Evolutionary conservation across 2,329 filamentous ascomycete species (phyloP).

Genomic region (Hortaea werneckii): DNA sequence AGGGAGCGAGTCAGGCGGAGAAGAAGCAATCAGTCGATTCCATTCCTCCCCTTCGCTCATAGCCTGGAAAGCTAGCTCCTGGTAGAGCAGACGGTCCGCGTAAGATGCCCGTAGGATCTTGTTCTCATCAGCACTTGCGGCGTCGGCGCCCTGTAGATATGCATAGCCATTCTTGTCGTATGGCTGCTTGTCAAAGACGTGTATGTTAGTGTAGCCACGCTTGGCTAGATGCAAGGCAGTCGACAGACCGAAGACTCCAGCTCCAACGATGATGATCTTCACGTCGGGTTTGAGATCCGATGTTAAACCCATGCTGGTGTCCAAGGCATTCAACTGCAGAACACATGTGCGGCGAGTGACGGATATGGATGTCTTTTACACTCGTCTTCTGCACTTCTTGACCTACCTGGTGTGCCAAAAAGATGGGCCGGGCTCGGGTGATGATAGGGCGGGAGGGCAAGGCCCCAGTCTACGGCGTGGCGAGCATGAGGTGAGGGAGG

Average conservation of each 20-base stretch:
- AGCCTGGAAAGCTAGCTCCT: constrained; percentile 52
- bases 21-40: constrained; percentile 11
- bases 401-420: too few species aligned
- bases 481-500: too few species aligned
- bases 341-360: too few species aligned
- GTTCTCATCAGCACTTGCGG: constrained; percentile 40
- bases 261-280: constrained; percentile 22
- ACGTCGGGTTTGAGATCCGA: not conserved
- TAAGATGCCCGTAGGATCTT: constrained; percentile 62
- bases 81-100: constrained; percentile 58
- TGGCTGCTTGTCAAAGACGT: constrained; percentile 21
- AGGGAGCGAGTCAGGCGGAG: constrained; percentile 4
- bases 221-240: constrained; percentile 41
- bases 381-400: too few species aligned
- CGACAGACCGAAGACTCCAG: constrained; percentile 44
- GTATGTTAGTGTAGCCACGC: constrained; percentile 4
- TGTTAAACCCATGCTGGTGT: too few species aligned
- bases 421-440: too few species aligned
- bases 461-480: too few species aligned
- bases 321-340: too few species aligned
- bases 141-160: constrained; percentile 32
- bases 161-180: constrained; percentile 9
- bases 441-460: too few species aligned
- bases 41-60: constrained; percentile 48
- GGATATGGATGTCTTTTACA: too few species aligned